A percentile compares a stretch with the other conserved stretches of the same genome.
Evolutionary conservation across 352 stramenopile genomes (phyloP).

Genomic region (Blastocystis sp.): DNA sequence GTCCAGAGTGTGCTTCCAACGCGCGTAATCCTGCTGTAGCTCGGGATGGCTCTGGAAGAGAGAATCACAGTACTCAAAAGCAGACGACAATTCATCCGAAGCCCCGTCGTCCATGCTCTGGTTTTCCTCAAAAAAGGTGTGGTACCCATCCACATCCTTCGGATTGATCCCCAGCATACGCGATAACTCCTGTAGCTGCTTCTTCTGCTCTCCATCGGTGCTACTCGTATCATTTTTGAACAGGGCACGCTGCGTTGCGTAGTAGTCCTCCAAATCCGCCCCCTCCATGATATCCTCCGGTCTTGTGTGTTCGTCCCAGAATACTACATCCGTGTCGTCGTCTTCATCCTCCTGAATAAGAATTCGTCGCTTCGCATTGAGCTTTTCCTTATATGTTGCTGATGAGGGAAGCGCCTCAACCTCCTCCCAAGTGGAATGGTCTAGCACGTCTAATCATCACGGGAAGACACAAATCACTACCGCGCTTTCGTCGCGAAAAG

Average conservation of each 20-base stretch:
- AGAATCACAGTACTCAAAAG: constrained; percentile 17
- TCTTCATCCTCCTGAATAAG: constrained; percentile 51
- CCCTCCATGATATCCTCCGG: constrained; percentile 59
- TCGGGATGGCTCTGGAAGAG: constrained; percentile 44
- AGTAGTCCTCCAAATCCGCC: constrained; percentile 62
- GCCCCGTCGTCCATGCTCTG: constrained; percentile 3
- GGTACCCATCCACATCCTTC: constrained; percentile 19
- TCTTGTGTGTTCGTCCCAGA: constrained; percentile 52
- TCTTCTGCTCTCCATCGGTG: background rate
- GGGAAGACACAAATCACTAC: background rate
- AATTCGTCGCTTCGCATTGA: constrained; percentile 13
- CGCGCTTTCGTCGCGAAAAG: background rate
- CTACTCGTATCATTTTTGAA: constrained; percentile 20
- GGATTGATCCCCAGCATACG: background rate
- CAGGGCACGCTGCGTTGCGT: background rate
- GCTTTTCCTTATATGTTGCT: constrained; percentile 16
- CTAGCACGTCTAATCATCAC: background rate
- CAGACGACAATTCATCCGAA: background rate
- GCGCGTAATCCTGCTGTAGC: background rate
- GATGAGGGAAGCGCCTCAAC: background rate
- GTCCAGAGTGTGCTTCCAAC: background rate
- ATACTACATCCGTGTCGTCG: constrained; percentile 52
- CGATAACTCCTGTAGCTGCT: constrained; percentile 47
- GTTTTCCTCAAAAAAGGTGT: constrained; percentile 49
- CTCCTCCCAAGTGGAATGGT: background rate